Conservation (phyloP, 1,284 basidiomycete species). For the Puccinia hordei region DNA sequence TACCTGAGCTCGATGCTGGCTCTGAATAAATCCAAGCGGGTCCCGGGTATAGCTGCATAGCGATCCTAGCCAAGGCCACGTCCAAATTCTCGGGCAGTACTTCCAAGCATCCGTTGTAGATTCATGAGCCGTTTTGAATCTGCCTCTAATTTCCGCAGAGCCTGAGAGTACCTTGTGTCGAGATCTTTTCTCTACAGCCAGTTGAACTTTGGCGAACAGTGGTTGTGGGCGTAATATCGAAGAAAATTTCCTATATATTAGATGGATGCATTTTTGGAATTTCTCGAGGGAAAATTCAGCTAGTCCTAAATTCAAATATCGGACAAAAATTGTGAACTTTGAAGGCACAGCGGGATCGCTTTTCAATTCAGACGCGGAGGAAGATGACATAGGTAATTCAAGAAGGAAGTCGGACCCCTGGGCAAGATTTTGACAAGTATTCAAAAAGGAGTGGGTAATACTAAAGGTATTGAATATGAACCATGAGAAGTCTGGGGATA, state of each 20-base stretch:
- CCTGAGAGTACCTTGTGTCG: not conserved
- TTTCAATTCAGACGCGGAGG: constrained; percentile 1
- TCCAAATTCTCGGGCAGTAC: constrained; percentile 31
- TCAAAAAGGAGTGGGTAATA: constrained; percentile 5
- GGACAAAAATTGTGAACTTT: not conserved
- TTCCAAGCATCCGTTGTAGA: constrained; percentile 4
- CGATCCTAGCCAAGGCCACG: constrained; percentile 47
- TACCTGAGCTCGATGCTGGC: constrained; percentile 35
- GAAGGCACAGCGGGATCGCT: not conserved
- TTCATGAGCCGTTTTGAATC: not conserved
- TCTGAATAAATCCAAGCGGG: constrained; percentile 42
- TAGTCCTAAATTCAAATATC: not conserved
- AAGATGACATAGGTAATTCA: constrained; percentile 16
- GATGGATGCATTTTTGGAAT: not conserved
- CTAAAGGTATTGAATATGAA: constrained; percentile 12
- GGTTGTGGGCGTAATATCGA: not conserved
- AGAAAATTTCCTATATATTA: not conserved
- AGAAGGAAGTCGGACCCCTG: constrained; percentile 13
- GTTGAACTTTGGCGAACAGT: not conserved
- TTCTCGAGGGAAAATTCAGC: not conserved
- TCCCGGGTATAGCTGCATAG: constrained; percentile 44
- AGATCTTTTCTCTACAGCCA: not conserved
- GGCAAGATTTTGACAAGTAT: constrained; percentile 1
- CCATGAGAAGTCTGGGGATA: constrained; percentile 6
- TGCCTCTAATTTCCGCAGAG: not conserved